phyloP scores from a whole-genome alignment of 1,139 yeast species.

The Yamadazyma diddensiae region DNA sequence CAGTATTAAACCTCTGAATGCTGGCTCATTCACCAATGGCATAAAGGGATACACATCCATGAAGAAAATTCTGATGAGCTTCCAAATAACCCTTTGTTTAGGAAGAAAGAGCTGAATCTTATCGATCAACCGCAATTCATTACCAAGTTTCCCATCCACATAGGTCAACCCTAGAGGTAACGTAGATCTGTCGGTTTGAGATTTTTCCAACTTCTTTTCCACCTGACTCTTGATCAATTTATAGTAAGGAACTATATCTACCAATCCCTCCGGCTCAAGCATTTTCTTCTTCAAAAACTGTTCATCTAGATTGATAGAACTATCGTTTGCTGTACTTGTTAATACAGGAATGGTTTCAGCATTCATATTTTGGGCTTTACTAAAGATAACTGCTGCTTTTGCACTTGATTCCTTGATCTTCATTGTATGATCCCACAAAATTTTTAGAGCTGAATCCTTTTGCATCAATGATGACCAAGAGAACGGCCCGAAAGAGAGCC shows the following conservation, averaged over 20 bases:
- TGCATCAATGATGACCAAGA: slow-evolving; percentile 47
- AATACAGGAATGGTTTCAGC: slow-evolving; percentile 25
- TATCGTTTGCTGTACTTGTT: slow-evolving; percentile 14
- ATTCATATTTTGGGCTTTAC: slow-evolving; percentile 19
- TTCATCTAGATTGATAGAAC: slow-evolving; percentile 18
- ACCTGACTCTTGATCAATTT: slow-evolving; percentile 19
- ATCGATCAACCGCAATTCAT: slow-evolving; percentile 30
- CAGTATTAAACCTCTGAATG: slow-evolving; percentile 19
- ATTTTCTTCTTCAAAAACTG: slow-evolving; percentile 29
- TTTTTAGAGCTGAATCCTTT: slow-evolving; percentile 43
- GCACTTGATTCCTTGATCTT: slow-evolving; percentile 24
- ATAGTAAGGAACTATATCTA: slow-evolving; percentile 34
- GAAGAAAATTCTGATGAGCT: slow-evolving; percentile 30
- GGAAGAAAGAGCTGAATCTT: slow-evolving; percentile 33
- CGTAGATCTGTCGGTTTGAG: slow-evolving; percentile 16
- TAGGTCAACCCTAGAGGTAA: slow-evolving; percentile 29
- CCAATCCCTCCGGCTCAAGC: slow-evolving; percentile 35
- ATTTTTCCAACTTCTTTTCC: slow-evolving; percentile 15
- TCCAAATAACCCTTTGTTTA: slow-evolving; percentile 30
- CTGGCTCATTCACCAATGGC: slow-evolving; percentile 35
- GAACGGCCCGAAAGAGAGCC: slow-evolving; percentile 48
- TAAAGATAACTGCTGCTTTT: slow-evolving; percentile 19
- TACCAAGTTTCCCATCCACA: slow-evolving; percentile 27
- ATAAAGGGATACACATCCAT: slow-evolving; percentile 31
- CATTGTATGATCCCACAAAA: slow-evolving; percentile 30